Evolutionary conservation across 2,329 filamentous ascomycete species (phyloP).

Genomic region (Aureobasidium zeae): DNA sequence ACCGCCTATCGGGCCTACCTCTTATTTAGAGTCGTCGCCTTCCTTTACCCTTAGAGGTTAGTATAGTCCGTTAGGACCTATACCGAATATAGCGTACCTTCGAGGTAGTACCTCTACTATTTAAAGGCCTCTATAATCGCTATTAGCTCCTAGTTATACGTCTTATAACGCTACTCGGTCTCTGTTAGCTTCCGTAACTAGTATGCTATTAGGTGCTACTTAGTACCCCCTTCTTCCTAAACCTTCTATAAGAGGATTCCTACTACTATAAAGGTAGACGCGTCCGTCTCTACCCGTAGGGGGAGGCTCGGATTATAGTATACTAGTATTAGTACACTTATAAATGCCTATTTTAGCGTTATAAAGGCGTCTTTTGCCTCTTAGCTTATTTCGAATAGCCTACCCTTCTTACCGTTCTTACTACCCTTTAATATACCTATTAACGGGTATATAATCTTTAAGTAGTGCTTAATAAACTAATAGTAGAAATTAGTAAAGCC

Average conservation of each 20-base stretch:
- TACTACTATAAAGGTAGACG: conserved; percentile 4
- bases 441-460: not conserved
- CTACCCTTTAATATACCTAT: conserved; percentile 6
- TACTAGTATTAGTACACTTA: conserved; percentile 12
- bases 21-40: conserved; percentile 9
- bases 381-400: not conserved
- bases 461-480: conserved; percentile 9
- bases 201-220: conserved; percentile 13
- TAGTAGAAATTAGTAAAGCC: conserved; percentile 17
- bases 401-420: not conserved
- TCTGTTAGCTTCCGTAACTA: conserved; percentile 6
- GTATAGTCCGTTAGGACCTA: conserved; percentile 7
- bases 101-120: conserved; percentile 14
- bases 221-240: not conserved
- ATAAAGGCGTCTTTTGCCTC: not conserved
- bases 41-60: conserved; percentile 14
- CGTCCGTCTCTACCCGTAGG: conserved; percentile 7
- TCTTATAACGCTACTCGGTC: conserved; percentile 15
- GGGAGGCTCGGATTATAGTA: conserved; percentile 7
- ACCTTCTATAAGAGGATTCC: conserved; percentile 15
- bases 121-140: conserved; percentile 17
- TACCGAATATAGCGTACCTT: not conserved
- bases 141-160: conserved; percentile 18
- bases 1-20: conserved; percentile 13
- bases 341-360: conserved; percentile 15